These are phyloP conservation scores for Pestalotiopsis sp. DNA, from an alignment of 2,329 filamentous ascomycete species.

Conservation along the genomic window DNA sequence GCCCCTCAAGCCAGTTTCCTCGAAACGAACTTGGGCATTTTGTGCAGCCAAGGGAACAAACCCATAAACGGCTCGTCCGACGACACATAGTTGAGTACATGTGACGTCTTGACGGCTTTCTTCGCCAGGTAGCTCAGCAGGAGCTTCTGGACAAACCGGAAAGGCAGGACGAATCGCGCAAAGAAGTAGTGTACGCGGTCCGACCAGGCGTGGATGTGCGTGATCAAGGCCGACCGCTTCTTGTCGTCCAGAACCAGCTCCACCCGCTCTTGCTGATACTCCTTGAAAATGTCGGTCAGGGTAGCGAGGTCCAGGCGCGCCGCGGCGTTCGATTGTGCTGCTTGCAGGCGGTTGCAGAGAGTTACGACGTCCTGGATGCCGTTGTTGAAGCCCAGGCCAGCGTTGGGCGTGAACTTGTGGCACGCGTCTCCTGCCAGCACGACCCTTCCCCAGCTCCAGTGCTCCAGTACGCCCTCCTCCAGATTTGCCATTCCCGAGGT, in stretches of 20 bases:
- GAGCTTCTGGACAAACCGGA: neutral
- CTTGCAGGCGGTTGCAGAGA: neutral
- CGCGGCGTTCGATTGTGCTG: neutral
- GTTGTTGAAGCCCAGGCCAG: constrained; percentile 15
- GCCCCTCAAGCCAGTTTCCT: neutral
- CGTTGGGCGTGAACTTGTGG: constrained; percentile 15
- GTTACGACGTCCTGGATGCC: constrained; percentile 11
- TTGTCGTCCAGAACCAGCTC: neutral
- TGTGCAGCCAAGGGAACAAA: neutral
- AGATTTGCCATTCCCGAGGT: constrained; percentile 4
- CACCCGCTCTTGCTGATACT: neutral
- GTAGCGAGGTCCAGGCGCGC: neutral
- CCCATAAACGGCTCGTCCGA: neutral
- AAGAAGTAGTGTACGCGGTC: neutral
- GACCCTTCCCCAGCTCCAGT: constrained; percentile 13
- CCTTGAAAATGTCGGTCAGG: neutral
- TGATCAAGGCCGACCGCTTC: neutral
- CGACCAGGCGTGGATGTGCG: neutral
- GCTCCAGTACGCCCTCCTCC: constrained; percentile 15
- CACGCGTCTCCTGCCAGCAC: constrained; percentile 16
- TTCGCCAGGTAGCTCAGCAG: neutral
- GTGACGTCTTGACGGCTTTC: neutral
- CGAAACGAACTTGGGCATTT: neutral
- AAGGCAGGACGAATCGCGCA: neutral
- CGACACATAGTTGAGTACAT: neutral